phyloP scores from a whole-genome alignment of 768 basidiomycete genomes.

The Agrocybe praecox region DNA sequence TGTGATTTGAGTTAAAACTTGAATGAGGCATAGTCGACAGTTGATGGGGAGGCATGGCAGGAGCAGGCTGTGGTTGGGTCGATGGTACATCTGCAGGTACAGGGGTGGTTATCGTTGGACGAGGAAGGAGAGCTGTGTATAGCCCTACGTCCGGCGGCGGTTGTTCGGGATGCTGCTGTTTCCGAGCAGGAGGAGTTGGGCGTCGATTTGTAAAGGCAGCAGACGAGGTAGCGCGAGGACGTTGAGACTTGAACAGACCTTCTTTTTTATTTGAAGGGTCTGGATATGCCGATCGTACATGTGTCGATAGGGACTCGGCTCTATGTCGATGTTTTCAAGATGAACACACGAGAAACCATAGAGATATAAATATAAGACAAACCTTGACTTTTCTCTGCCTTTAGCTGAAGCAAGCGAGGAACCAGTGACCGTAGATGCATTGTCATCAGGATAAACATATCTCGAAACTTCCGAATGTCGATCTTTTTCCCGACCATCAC shows the following conservation, averaged over 20 bases:
- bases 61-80: constrained; percentile 23
- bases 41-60: constrained; percentile 13
- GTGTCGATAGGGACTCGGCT: background rate
- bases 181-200: background rate
- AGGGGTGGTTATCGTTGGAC: constrained; percentile 25
- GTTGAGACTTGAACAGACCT: background rate
- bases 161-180: background rate
- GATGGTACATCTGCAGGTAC: constrained; percentile 20
- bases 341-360: background rate
- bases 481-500: background rate
- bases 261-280: background rate
- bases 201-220: background rate
- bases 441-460: constrained; percentile 7
- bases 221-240: background rate
- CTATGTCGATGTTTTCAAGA: background rate
- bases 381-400: background rate
- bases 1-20: background rate
- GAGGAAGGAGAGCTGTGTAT: constrained; percentile 13
- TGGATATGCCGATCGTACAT: background rate
- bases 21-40: background rate
- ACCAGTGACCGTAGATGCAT: background rate
- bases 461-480: constrained; percentile 8
- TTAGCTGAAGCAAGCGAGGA: background rate
- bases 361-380: background rate
- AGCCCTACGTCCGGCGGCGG: constrained; percentile 20